phyloP scores from a whole-genome alignment of 1,139 yeast genomes.

The Geotrichum aggregatum region DNA sequence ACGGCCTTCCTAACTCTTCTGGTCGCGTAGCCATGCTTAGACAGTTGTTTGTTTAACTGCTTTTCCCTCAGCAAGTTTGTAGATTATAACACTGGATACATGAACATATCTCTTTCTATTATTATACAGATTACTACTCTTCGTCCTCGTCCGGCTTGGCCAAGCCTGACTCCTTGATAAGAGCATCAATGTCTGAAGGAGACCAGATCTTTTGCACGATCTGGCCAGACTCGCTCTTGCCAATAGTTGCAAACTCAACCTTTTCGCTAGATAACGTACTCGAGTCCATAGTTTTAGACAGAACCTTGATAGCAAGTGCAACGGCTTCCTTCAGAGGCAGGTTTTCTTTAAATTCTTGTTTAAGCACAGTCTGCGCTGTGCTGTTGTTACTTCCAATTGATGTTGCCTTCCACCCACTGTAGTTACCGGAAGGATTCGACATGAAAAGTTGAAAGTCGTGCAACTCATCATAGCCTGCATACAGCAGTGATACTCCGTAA shows the following conservation, averaged over 20 bases:
- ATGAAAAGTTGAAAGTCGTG: slow-evolving; percentile 90
- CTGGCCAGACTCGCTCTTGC: slow-evolving; percentile 47
- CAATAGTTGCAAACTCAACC: slow-evolving; percentile 82
- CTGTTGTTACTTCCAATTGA: slow-evolving; percentile 95
- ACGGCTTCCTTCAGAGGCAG: slow-evolving; percentile 73
- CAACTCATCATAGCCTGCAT: slow-evolving; percentile 91
- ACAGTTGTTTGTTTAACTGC: not conserved
- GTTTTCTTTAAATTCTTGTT: slow-evolving; percentile 90
- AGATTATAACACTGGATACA: not conserved
- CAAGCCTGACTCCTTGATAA: slow-evolving; percentile 72
- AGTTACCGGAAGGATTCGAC: slow-evolving; percentile 95
- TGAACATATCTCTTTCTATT: not conserved
- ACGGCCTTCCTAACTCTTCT: not conserved
- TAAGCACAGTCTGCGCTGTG: slow-evolving; percentile 91
- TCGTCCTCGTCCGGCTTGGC: slow-evolving; percentile 51
- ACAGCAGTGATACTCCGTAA: slow-evolving; percentile 92
- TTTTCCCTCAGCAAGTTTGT: not conserved
- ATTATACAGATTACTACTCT: slow-evolving; percentile 30
- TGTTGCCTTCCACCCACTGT: slow-evolving; percentile 98
- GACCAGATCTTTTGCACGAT: slow-evolving; percentile 72
- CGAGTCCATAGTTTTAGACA: slow-evolving; percentile 91
- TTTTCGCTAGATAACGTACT: slow-evolving; percentile 81
- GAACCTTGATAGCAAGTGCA: slow-evolving; percentile 82
- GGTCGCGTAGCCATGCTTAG: slow-evolving; percentile 10
- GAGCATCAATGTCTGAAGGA: slow-evolving; percentile 67